Percentiles rank a stretch among this genome's conserved stretches.
phyloP scores from a whole-genome alignment of 768 basidiomycete species.

The Amanita molliuscula region DNA sequence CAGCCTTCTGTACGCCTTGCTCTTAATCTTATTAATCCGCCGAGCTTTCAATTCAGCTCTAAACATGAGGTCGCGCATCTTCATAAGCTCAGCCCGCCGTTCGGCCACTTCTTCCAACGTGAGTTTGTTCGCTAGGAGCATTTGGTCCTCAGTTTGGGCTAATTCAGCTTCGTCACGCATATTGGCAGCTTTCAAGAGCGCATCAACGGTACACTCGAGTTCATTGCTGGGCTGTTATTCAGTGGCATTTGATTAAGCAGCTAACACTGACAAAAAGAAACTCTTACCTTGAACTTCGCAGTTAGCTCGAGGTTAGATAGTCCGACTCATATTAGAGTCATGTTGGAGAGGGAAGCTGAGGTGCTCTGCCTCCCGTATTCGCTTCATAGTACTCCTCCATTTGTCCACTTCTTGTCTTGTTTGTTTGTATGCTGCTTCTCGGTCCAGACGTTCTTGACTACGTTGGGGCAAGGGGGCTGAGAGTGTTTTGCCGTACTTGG shows the following conservation, averaged over 20 bases:
- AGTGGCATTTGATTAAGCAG: neutral
- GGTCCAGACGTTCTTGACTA: slow-evolving; percentile 81
- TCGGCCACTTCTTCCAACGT: slow-evolving; percentile 79
- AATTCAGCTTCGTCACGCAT: slow-evolving; percentile 69
- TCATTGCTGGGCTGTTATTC: slow-evolving; percentile 61
- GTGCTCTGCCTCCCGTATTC: slow-evolving; percentile 88
- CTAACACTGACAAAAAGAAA: neutral
- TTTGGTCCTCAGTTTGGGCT: slow-evolving; percentile 59
- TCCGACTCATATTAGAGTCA: slow-evolving; percentile 29
- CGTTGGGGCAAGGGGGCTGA: slow-evolving; percentile 81
- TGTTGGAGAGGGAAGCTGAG: slow-evolving; percentile 80
- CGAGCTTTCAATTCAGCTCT: slow-evolving; percentile 87
- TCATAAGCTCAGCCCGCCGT: slow-evolving; percentile 71
- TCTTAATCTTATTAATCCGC: slow-evolving; percentile 91
- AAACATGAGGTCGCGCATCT: slow-evolving; percentile 90
- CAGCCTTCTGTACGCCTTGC: slow-evolving; percentile 82
- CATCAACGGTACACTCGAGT: slow-evolving; percentile 77
- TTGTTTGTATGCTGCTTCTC: slow-evolving; percentile 90
- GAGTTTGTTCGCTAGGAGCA: slow-evolving; percentile 70
- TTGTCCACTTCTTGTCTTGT: slow-evolving; percentile 90
- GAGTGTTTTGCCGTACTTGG: slow-evolving; percentile 48
- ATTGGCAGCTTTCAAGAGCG: slow-evolving; percentile 71
- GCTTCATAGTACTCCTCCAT: slow-evolving; percentile 89
- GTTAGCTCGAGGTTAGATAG: slow-evolving; percentile 68
- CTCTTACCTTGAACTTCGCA: slow-evolving; percentile 73